Evolutionary conservation across 1,139 yeast genomes (phyloP).

Genomic region (Suhomyces taliae): DNA sequence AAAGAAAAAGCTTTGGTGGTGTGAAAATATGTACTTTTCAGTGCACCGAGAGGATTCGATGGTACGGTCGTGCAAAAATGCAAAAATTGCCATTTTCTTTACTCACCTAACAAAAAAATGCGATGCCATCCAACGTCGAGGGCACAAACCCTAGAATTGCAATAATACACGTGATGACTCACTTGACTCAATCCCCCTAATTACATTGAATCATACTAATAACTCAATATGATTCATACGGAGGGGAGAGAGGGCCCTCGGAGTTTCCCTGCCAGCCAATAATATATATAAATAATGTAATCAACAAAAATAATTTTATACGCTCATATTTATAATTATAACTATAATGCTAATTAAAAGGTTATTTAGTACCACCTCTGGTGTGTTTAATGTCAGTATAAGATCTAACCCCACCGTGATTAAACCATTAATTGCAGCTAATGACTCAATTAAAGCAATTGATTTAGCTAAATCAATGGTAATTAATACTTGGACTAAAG

Average conservation of each 20-base stretch:
- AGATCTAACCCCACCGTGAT: not conserved
- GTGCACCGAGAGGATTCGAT: not conserved
- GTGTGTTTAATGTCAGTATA: constrained; percentile 13
- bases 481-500: constrained; percentile 57
- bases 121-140: not conserved
- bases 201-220: constrained; percentile 1
- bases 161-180: constrained; percentile 11
- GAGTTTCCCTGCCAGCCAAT: no score
- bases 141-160: constrained; percentile 7
- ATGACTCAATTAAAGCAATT: constrained; percentile 5
- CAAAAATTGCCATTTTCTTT: not conserved
- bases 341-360: constrained; percentile 1
- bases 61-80: constrained; percentile 2
- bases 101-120: no score
- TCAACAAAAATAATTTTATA: not conserved
- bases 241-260: no score
- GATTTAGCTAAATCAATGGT: constrained; percentile 19
- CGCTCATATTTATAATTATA: not conserved
- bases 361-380: constrained; percentile 3
- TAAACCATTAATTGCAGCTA: not conserved
- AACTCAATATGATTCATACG: constrained; percentile 10
- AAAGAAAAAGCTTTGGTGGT: constrained; percentile 5
- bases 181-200: no score
- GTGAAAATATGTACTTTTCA: constrained; percentile 4
- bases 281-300: no score